Conservation (phyloP, 2,329 filamentous ascomycete species). For the Pseudogymnoascus pannorum region DNA sequence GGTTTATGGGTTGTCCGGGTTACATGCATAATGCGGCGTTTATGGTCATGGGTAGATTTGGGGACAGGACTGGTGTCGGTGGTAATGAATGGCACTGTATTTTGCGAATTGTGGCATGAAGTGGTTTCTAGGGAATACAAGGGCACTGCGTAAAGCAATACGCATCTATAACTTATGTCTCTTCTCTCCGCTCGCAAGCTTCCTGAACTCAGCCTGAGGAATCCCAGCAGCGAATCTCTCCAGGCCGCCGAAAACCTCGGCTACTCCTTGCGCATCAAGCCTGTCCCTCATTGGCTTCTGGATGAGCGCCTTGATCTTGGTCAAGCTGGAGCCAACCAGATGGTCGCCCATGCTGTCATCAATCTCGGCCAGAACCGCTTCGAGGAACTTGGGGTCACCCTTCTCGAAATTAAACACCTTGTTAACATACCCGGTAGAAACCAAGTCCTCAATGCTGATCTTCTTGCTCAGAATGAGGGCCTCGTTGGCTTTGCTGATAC, state of each 20-base stretch:
- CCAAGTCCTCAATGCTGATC: slow-evolving; percentile 65
- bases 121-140: slow-evolving; percentile 6
- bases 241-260: slow-evolving; percentile 80
- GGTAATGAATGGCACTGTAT: slow-evolving; percentile 2
- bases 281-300: slow-evolving; percentile 62
- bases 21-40: slow-evolving; percentile 9
- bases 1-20: neutral
- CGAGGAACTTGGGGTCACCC: slow-evolving; percentile 62
- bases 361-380: slow-evolving; percentile 68
- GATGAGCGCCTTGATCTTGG: slow-evolving; percentile 80
- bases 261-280: slow-evolving; percentile 69
- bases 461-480: slow-evolving; percentile 84
- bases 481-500: slow-evolving; percentile 78
- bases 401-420: slow-evolving; percentile 61
- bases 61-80: neutral
- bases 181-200: slow-evolving; percentile 81
- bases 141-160: slow-evolving; percentile 2
- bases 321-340: slow-evolving; percentile 68
- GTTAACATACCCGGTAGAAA: slow-evolving; percentile 76
- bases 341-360: slow-evolving; percentile 74
- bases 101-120: slow-evolving; percentile 1
- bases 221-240: slow-evolving; percentile 59
- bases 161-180: slow-evolving; percentile 72
- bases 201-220: slow-evolving; percentile 83
- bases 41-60: neutral